These are phyloP conservation scores for Gilbertella persicaria DNA, from an alignment of 371 early-diverging fungal genomes.

Conservation along the genomic window DNA sequence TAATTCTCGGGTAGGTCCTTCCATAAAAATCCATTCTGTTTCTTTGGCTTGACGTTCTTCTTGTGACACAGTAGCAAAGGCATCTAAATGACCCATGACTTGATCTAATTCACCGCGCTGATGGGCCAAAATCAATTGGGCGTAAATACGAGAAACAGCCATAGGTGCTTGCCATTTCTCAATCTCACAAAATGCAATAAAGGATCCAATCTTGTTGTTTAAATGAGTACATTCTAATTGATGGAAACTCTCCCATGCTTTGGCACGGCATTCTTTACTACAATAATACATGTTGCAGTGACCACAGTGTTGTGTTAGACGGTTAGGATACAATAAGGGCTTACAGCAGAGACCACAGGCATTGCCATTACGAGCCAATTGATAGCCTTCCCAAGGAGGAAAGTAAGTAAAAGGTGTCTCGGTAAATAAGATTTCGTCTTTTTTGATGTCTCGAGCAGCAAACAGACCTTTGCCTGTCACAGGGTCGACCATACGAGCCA, in stretches of 20 bases:
- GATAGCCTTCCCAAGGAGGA: constrained; percentile 63
- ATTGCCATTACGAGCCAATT: constrained; percentile 44
- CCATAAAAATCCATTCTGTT: constrained; percentile 70
- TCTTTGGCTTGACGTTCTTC: constrained; percentile 67
- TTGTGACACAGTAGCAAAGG: constrained; percentile 67
- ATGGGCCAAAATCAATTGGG: constrained; percentile 57
- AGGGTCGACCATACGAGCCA: constrained; percentile 57
- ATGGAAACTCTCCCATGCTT: constrained; percentile 60
- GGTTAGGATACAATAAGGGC: constrained; percentile 39
- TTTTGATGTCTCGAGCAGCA: constrained; percentile 57
- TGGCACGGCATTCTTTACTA: constrained; percentile 53
- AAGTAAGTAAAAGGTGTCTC: constrained; percentile 68
- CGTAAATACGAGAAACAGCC: constrained; percentile 62
- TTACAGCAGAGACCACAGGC: constrained; percentile 66
- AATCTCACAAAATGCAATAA: constrained; percentile 50
- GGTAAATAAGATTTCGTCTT: constrained; percentile 55
- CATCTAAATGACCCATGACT: constrained; percentile 56
- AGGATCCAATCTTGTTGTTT: constrained; percentile 48
- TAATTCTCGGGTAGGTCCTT: constrained; percentile 50
- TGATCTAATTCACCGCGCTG: constrained; percentile 56
- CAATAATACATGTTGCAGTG: constrained; percentile 58
- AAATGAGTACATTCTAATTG: constrained; percentile 55
- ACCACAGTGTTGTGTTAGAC: constrained; percentile 49
- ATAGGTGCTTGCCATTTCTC: constrained; percentile 63
- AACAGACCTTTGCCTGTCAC: constrained; percentile 68